Evolutionary conservation across 768 basidiomycete species (phyloP), one percentile per base, ranked within the genome.

Genomic region (Lactifluus rugatus): DNA sequence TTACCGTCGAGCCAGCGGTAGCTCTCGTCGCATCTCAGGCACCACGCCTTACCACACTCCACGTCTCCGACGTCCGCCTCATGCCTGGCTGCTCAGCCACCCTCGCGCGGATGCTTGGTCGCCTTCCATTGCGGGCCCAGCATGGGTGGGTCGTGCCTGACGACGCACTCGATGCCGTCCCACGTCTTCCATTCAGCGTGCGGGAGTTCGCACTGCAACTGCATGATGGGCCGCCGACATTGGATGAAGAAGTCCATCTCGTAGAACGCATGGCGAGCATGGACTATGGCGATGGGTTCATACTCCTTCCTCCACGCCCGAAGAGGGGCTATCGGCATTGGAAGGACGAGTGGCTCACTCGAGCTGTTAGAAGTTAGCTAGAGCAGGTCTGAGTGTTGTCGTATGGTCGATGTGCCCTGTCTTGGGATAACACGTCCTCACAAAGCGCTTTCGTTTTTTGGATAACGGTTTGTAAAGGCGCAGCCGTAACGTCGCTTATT

Each of bases 81-180:
- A 56, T 61, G 49, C 60, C 60, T 1, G 60, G 60, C 45, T 61
- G 60, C 36, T 48, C 60, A 14, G 41, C 60, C 39, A 46, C 48
- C 21, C 54, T 61, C 25, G 34, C 47, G 37, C 60, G 54, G 26
- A 56, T 61, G 60, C 60, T 61, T n/a, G 60, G 60, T 7, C 60
- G 60, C 31, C 54, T 56, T 25, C 55, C 60, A 26, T 34, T 61
- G 54, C 60, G 49, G 36, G 54, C 51, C 44, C 25, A 50, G 25
- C 46, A 56, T 34, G 54, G 54, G 41, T 61, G 60, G 60, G 37
- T 48, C 44, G 16, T 51, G 25, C 39, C 60, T 11, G 36, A 46
- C 16, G 21, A 45, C 13, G 11, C 31, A 10, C 34, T 56, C 6
- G 26, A 49, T 26, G 13, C 16, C 19, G 36, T 48, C 11, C 11